Evolutionary conservation across 768 basidiomycete genomes (phyloP), one percentile per base, ranked within the genome.

Genomic region (Hypholoma fasciculare): DNA sequence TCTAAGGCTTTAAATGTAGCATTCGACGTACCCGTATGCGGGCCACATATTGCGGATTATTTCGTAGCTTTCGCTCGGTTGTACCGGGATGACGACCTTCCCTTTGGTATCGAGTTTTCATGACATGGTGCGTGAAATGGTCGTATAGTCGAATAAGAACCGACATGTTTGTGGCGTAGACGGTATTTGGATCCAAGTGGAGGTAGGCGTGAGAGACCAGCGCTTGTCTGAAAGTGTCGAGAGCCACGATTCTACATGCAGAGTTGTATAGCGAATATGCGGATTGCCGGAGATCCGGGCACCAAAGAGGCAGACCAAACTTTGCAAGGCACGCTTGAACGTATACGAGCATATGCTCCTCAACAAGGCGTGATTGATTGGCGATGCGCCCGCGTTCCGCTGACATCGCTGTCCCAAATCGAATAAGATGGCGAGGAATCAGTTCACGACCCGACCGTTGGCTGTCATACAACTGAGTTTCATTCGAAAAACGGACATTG

Each of bases 201-300:
- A 13, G 1, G 23, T 60, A 60, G 2, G 49, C 7, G 9, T 56
- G 50, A 7, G 49, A 20, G 11, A 56, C 44, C 7, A 60, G 40
- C 1, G 59, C 54, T 36, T 60, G 59, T 19, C 52, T 56, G 43
- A 60, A 60, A 1, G 59, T n/a, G n/a, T n/a, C n/a, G n/a, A n/a
- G n/a, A n/a, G n/a, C n/a, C n/a, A n/a, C n/a, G n/a, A n/a, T n/a
- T 60, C 23, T 60, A 37, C 52, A 59, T 16, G 64, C 59, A 3
- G 52, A n/a, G 34, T 65, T 65, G 39, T 59, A 65, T 5, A 63
- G 36, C 12, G 64, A 59, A 27, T 61, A 51, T 1, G 62, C 27
- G 9, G 50, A 27, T 52, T 65, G 62, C 1, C 57, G 43, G 38
- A 56, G 57, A 30, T 65, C 59, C 11, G 64, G 49, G n/a, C 49